Base-by-base conservation (phyloP, 768 basidiomycete genomes). In the Auriculariales sp. region DNA sequence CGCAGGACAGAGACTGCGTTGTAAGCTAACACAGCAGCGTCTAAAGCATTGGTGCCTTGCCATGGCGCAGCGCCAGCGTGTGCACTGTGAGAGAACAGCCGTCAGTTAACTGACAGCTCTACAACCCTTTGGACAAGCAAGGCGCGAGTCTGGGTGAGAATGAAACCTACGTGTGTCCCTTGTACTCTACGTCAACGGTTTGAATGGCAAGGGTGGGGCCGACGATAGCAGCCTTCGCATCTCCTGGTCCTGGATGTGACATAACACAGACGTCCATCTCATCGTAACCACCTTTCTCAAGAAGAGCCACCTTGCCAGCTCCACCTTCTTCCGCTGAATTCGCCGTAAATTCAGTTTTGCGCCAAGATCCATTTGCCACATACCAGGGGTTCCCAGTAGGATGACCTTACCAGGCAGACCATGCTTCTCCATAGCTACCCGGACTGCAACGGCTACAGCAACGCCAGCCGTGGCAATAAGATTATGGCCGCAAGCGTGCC, bases 11-110 rank as follows among this genome's bases (percentile, higher is more conserved):
- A 81, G 34, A 94, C 72, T 44, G 75, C 72, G 6, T 80, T 78
- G 61, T 93, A 92, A 0, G 88, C 83, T 7, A 88, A 65, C 60
- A 91, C 83, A 1, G 89, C 89, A 0, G 91, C 91, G 58, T 93
- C 91, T 36, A 89, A 73, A 11, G 89, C 87, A 58, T 92, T 92
- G 34, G 73, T 74, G 22, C 83, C 89, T 62, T 92, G 85, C 83
- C 89, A 91, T 3, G 88, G 88, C 10, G 83, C 75, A 29, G 71
- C 74, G n/a, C 79, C 81, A 14, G 86, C 86, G 56, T 88, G 86
- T 4, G 85, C 83, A 39, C 82, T 87, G 27, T 11, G 24, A 28
- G n/a, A 55, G 27, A 54, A 50, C 22, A 33, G 47, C 32, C 28
- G 17, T 30, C 47, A 14, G 33, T 25, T 3, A 35, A 52, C 51